phyloP scores from a whole-genome alignment of 257 asterid genomes.

The Cinchona pubescens region DNA sequence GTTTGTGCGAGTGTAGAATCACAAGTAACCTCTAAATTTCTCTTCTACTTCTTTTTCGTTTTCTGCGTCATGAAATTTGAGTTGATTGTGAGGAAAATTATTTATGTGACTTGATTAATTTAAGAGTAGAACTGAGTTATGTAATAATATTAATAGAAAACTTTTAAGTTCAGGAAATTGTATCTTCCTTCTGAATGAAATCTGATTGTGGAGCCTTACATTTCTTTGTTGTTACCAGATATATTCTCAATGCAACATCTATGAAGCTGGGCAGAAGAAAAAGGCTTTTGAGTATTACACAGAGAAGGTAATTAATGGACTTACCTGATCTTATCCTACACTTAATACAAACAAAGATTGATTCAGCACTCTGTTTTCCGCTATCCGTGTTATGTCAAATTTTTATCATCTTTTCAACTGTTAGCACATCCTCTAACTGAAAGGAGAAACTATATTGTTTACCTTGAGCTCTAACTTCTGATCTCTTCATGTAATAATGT shows the following conservation, averaged over 20 bases:
- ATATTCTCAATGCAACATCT: slow-evolving; percentile 81
- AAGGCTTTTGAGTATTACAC: slow-evolving; percentile 79
- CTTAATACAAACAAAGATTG: background rate
- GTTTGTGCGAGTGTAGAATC: slow-evolving; percentile 97
- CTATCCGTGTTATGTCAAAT: background rate
- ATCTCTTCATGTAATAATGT: background rate
- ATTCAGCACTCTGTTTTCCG: slow-evolving; percentile 2
- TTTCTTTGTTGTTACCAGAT: slow-evolving; percentile 35
- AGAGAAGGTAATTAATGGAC: slow-evolving; percentile 58
- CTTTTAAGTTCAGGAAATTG: background rate
- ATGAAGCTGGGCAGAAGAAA: slow-evolving; percentile 80
- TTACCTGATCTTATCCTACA: slow-evolving; percentile 3
- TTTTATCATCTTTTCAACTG: background rate
- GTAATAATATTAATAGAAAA: background rate
- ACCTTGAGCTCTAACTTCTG: background rate
- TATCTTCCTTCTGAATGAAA: slow-evolving; percentile 1
- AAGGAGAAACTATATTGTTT: background rate
- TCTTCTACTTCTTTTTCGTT: background rate
- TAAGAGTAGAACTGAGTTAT: background rate
- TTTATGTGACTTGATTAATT: background rate
- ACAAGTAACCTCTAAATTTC: slow-evolving; percentile 47
- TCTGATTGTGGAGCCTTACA: slow-evolving; percentile 9
- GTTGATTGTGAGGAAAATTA: background rate
- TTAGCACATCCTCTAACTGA: background rate
- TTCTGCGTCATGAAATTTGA: background rate